Percentiles rank a stretch among this genome's conserved stretches.
Evolutionary conservation across 1,139 yeast species (phyloP).

Genomic region (Hyphopichia burtonii): DNA sequence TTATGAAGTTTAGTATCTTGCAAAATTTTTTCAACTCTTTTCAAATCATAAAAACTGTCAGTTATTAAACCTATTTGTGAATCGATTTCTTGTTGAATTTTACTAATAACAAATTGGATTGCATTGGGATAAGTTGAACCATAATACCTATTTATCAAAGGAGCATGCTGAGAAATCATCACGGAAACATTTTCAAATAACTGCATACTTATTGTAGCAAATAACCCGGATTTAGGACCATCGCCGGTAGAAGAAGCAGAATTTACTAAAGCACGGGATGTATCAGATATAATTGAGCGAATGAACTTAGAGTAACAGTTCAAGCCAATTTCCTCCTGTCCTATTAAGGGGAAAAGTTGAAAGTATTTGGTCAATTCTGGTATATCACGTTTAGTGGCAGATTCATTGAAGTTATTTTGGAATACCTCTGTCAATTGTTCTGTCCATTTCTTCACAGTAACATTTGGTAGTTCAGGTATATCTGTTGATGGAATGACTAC

Average conservation of each 20-base stretch:
- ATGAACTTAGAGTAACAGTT: slow-evolving; percentile 82
- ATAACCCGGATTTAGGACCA: slow-evolving; percentile 42
- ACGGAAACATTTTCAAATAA: slow-evolving; percentile 82
- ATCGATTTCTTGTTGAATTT: slow-evolving; percentile 85
- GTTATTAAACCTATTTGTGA: slow-evolving; percentile 84
- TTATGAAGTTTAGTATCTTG: slow-evolving; percentile 58
- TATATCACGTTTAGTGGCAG: slow-evolving; percentile 67
- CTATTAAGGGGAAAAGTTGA: slow-evolving; percentile 84
- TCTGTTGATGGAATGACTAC: slow-evolving; percentile 88
- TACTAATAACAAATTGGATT: slow-evolving; percentile 64
- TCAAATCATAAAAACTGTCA: slow-evolving; percentile 80
- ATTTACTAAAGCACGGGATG: slow-evolving; percentile 60
- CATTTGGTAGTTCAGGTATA: slow-evolving; percentile 77
- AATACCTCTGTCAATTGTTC: slow-evolving; percentile 58
- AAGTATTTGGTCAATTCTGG: slow-evolving; percentile 73
- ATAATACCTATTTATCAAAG: slow-evolving; percentile 71
- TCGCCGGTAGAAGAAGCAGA: slow-evolving; percentile 28
- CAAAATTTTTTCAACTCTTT: slow-evolving; percentile 55
- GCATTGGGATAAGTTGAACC: slow-evolving; percentile 52
- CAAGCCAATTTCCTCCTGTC: slow-evolving; percentile 69
- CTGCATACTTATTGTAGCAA: slow-evolving; percentile 69
- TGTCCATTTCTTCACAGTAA: slow-evolving; percentile 57
- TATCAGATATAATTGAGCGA: slow-evolving; percentile 78
- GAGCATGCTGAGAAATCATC: slow-evolving; percentile 83
- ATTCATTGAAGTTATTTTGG: slow-evolving; percentile 60